A percentile compares a stretch with the other conserved stretches of the same genome.
Conservation (phyloP, 129 eudicot genomes). For the Logfia minima region DNA sequence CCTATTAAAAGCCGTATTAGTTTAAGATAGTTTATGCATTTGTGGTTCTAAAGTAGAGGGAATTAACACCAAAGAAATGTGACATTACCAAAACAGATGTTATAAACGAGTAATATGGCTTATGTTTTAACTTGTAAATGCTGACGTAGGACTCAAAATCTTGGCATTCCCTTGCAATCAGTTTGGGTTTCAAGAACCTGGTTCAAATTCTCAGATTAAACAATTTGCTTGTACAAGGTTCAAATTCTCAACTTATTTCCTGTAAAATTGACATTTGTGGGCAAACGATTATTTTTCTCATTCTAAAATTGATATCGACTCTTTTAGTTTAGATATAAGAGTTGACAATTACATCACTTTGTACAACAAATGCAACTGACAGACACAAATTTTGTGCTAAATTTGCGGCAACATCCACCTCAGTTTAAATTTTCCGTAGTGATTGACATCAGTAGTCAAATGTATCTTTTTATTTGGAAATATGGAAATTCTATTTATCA, state of each 20-base stretch:
- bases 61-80: background rate
- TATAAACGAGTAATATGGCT: constrained; percentile 3
- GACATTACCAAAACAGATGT: background rate
- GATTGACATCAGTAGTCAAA: background rate
- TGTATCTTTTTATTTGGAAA: background rate
- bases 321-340: background rate
- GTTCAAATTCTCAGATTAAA: constrained; percentile 79
- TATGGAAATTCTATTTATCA: background rate
- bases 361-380: background rate
- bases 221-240: constrained; percentile 79
- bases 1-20: background rate
- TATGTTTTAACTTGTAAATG: constrained; percentile 1
- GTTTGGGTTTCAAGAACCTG: constrained; percentile 94
- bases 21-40: background rate
- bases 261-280: constrained; percentile 14
- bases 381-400: constrained; percentile 1
- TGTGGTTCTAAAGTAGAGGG: background rate
- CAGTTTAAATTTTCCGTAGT: background rate
- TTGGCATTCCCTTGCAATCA: constrained; percentile 95
- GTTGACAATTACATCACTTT: background rate
- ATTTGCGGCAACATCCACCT: background rate
- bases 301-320: background rate
- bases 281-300: background rate
- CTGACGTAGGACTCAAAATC: constrained; percentile 74
- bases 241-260: constrained; percentile 33